Evolutionary conservation across 441 rosid genomes (phyloP).

Genomic region (Sinapis alba): DNA sequence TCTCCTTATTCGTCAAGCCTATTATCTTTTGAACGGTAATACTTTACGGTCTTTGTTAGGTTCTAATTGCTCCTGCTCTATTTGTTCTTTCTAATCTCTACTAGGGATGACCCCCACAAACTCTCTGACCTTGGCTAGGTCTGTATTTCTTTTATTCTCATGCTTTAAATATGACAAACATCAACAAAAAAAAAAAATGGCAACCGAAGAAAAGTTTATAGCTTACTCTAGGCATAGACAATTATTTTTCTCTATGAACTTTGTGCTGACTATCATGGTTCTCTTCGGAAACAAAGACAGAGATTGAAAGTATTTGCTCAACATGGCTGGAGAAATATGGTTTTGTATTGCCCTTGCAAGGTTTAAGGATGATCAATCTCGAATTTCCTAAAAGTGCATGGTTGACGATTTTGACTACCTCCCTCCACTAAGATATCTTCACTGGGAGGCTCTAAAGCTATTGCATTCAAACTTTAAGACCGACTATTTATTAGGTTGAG

Average conservation of each 20-base stretch:
- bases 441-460: conserved; percentile 34
- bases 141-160: neutral
- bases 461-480: conserved; percentile 29
- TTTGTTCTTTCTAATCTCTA: neutral
- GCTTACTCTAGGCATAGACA: neutral
- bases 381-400: conserved; percentile 36
- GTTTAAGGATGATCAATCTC: conserved; percentile 39
- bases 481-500: conserved; percentile 9
- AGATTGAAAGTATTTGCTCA: conserved; percentile 13
- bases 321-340: neutral
- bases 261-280: neutral
- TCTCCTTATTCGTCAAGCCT: too few relatives aligned
- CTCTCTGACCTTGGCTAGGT: neutral
- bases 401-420: conserved; percentile 26
- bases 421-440: conserved; percentile 39
- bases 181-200: too few relatives aligned
- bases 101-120: neutral
- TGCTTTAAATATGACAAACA: too few relatives aligned
- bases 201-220: neutral
- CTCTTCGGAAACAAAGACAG: conserved; percentile 21
- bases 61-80: neutral
- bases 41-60: neutral
- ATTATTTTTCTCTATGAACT: neutral
- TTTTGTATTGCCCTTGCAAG: conserved; percentile 3
- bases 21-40: neutral